Evolutionary conservation across 1,139 yeast genomes (phyloP).

Genomic region (Saccharomyces pastorianus): DNA sequence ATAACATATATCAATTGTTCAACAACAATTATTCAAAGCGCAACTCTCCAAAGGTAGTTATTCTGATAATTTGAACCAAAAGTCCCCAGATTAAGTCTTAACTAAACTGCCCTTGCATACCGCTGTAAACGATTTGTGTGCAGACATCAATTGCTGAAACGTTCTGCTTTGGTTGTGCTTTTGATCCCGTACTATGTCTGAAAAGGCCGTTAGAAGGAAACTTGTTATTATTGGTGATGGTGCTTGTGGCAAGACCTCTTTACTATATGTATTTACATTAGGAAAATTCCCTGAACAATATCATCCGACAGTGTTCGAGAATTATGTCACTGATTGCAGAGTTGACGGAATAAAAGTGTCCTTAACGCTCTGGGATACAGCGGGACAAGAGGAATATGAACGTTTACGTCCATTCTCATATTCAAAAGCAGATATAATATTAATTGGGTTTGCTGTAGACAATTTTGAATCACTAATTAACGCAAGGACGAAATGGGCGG

Average conservation of each 20-base stretch:
- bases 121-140: background rate
- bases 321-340: slow-evolving; percentile 86
- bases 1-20: background rate
- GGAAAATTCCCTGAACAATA: slow-evolving; percentile 77
- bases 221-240: slow-evolving; percentile 92
- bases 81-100: background rate
- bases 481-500: slow-evolving; percentile 66
- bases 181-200: slow-evolving; percentile 20
- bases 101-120: background rate
- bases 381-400: slow-evolving; percentile 90
- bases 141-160: background rate
- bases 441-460: slow-evolving; percentile 66
- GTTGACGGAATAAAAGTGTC: slow-evolving; percentile 90
- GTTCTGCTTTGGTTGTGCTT: background rate
- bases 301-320: slow-evolving; percentile 93
- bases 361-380: slow-evolving; percentile 91
- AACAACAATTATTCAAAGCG: background rate
- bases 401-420: slow-evolving; percentile 66
- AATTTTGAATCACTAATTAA: slow-evolving; percentile 62
- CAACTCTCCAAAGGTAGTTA: background rate
- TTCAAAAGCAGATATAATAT: slow-evolving; percentile 63
- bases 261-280: slow-evolving; percentile 80
- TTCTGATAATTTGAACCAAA: background rate
- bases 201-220: slow-evolving; percentile 51
- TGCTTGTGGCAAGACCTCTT: slow-evolving; percentile 89